These are phyloP conservation scores for Cladosporium sp. DNA, from an alignment of 2,329 filamentous ascomycete species.

Conservation along the genomic window DNA sequence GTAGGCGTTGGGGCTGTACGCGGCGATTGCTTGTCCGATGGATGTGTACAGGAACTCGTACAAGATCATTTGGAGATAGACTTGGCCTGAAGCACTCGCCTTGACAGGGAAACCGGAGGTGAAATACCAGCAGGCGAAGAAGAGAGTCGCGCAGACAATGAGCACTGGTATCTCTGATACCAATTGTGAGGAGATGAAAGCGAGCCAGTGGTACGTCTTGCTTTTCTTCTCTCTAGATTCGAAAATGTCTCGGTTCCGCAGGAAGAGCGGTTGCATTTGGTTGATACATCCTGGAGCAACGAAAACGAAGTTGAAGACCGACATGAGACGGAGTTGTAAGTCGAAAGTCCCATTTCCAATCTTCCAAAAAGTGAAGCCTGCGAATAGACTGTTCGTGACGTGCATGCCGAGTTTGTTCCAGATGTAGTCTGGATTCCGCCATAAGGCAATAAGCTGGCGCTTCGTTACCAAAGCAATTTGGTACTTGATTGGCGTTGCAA, in stretches of 20 bases:
- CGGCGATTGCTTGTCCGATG: conserved; percentile 54
- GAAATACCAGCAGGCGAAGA: conserved; percentile 31
- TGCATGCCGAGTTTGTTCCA: conserved; percentile 59
- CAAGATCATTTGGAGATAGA: conserved; percentile 42
- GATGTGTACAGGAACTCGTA: conserved; percentile 10
- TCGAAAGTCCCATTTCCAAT: conserved; percentile 31
- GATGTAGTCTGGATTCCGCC: conserved; percentile 61
- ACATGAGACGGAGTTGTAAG: conserved; percentile 33
- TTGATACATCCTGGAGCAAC: conserved; percentile 46
- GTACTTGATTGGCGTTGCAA: conserved; percentile 37
- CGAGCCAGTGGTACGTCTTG: conserved; percentile 70
- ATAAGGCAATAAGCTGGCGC: conserved; percentile 55
- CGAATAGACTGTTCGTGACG: conserved; percentile 46
- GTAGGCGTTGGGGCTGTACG: conserved; percentile 39
- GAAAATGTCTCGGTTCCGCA: conserved; percentile 54
- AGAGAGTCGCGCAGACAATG: conserved; percentile 52
- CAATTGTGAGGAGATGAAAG: conserved; percentile 66
- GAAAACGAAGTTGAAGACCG: conserved; percentile 32
- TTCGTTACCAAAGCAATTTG: conserved; percentile 19
- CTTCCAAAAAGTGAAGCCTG: conserved; percentile 46
- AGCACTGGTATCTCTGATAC: conserved; percentile 66
- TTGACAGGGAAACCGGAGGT: conserved; percentile 38
- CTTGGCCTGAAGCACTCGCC: conserved; percentile 44
- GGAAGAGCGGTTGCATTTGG: conserved; percentile 56
- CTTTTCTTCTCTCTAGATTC: conserved; percentile 57